Evolutionary conservation across 495 filamentous ascomycete genomes (phyloP).

Genomic region (Lepraria neglecta): DNA sequence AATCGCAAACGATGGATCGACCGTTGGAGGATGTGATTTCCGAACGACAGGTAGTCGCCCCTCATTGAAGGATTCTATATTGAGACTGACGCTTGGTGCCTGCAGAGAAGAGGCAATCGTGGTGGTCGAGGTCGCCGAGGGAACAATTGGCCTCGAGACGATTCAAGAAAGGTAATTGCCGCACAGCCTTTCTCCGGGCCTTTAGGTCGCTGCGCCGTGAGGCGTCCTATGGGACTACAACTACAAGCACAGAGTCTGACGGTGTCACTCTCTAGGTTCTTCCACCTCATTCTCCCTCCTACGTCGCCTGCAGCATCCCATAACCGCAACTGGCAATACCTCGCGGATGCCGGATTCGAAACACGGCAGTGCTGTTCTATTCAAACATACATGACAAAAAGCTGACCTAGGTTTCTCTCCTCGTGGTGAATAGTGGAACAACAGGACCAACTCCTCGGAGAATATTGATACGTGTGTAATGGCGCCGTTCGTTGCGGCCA

Average conservation of each 20-base stretch:
- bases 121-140: slow-evolving; percentile 50
- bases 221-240: neutral
- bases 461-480: slow-evolving; percentile 49
- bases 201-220: neutral
- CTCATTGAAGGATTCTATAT: too few relatives aligned
- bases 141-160: slow-evolving; percentile 61
- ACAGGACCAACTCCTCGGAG: slow-evolving; percentile 45
- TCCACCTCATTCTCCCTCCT: slow-evolving; percentile 35
- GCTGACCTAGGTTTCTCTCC: slow-evolving; percentile 50
- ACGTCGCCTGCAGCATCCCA: slow-evolving; percentile 31
- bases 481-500: neutral
- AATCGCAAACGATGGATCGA: slow-evolving; percentile 55
- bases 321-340: slow-evolving; percentile 25
- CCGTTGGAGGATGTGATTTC: slow-evolving; percentile 79
- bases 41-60: slow-evolving; percentile 57
- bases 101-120: slow-evolving; percentile 35
- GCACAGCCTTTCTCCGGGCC: slow-evolving; percentile 18
- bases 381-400: slow-evolving; percentile 46
- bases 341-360: slow-evolving; percentile 33
- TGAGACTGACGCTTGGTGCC: slow-evolving; percentile 3
- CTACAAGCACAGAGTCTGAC: slow-evolving; percentile 1
- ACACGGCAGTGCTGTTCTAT: slow-evolving; percentile 36
- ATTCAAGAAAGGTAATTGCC: slow-evolving; percentile 67
- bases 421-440: slow-evolving; percentile 45
- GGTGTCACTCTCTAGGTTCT: slow-evolving; percentile 27